Base-by-base conservation (phyloP, 176 grass and related monocot genomes). In the Eragrostis nindensis region DNA sequence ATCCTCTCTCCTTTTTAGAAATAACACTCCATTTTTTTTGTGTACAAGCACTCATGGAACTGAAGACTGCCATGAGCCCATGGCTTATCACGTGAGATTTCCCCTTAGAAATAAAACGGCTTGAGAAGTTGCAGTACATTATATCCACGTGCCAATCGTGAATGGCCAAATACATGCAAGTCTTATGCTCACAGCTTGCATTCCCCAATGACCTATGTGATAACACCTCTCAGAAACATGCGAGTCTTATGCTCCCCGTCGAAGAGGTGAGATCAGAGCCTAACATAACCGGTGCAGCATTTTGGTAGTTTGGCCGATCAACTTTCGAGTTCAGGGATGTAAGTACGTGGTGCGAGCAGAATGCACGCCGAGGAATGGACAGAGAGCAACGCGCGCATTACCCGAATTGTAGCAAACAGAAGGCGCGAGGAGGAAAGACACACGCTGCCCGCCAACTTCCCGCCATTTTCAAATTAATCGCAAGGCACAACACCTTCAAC, bases 391-490 rank as follows among this genome's bases (percentile, higher is more conserved):
- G n/a, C n/a, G n/a, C 15, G 44, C 43, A 39, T 86, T 86, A 3
- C 76, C 69, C 30, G 27, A 86, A 75, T 48, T 11, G 11, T 17
- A 32, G 40, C 9, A 48, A 21, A 26, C 76, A 80, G 25, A 42
- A 55, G 16, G 24, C 12, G 36, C 32, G 18, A 24, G 1, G 17
- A 43, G 19, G 43, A 74, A 86, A 47, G 0, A 4, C 38, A 8
- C 47, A 1, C 1, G 3, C 26, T 47, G 66, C 29, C 74, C 48
- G 71, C 67, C 75, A 41, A 21, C 52, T 84, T 85, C 83, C 75
- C 75, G 75, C 68, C 75, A 19, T 73, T 85, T 85, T 79, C 75
- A 80, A 54, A 79, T n/a, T n/a, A n/a, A n/a, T 43, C 74, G 17
- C 42, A 21, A 60, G 66, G 9, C 45, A n/a, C 82, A 7, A 2